Percentiles rank a stretch among this genome's conserved stretches.
phyloP scores from a whole-genome alignment of 169 alveolate genomes.

The Plasmodium yoelii region DNA sequence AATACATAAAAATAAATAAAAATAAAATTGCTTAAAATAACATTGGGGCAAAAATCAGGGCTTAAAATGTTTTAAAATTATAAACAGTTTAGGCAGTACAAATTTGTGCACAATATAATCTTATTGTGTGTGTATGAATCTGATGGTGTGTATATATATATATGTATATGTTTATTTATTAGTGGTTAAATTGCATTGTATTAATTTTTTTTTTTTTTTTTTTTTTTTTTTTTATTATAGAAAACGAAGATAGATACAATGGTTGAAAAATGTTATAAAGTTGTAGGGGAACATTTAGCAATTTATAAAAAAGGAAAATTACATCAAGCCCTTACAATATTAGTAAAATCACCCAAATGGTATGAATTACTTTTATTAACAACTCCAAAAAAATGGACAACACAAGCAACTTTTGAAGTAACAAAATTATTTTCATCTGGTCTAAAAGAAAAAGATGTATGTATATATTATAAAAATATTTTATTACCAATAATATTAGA shows the following conservation, averaged over 20 bases:
- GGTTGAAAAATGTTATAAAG: conserved; percentile 53
- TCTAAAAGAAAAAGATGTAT: conserved; percentile 86
- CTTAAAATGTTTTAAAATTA: conserved; percentile 39
- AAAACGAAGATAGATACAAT: conserved; percentile 22
- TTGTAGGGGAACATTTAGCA: conserved; percentile 82
- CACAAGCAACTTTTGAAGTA: conserved; percentile 94
- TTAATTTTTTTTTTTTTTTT: not conserved
- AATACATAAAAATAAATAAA: conserved; percentile 23
- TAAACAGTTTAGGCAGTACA: conserved; percentile 61
- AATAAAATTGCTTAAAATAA: conserved; percentile 70
- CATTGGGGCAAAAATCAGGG: conserved; percentile 40
- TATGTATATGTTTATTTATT: not conserved
- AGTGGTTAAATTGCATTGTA: not conserved
- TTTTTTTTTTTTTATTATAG: not conserved
- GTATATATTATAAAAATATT: conserved; percentile 22
- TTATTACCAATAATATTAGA: conserved; percentile 41
- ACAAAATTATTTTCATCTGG: conserved; percentile 92
- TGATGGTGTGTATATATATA: no score
- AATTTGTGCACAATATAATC: conserved; percentile 49
- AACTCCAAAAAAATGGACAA: conserved; percentile 95
- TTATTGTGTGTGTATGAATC: no score
- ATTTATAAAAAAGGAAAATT: conserved; percentile 93
- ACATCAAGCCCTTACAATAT: conserved; percentile 94
- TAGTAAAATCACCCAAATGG: conserved; percentile 95
- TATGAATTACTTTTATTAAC: conserved; percentile 93